These are phyloP conservation scores for Cadophora sp. DNA, from an alignment of 2,329 filamentous ascomycete genomes.

Conservation along the genomic window DNA sequence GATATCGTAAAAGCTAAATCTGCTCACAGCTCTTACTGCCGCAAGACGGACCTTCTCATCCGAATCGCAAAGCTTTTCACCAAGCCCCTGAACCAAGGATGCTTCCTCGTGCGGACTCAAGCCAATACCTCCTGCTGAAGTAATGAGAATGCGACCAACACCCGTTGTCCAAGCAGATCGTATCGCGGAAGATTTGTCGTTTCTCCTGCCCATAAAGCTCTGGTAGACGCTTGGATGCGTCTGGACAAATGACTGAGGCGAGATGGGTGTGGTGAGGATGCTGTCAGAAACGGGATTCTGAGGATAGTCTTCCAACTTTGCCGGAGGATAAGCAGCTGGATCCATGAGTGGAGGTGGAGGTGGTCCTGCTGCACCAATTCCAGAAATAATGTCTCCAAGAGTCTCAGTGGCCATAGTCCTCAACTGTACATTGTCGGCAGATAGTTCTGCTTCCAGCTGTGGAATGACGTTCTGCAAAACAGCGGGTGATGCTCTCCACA, in stretches of 20 bases:
- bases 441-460: conserved; percentile 90
- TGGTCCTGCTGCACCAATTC: conserved; percentile 89
- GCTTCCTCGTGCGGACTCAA: conserved; percentile 83
- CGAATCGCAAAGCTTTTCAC: conserved; percentile 82
- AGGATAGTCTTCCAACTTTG: conserved; percentile 66
- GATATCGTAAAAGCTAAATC: conserved; percentile 81
- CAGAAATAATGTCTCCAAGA: conserved; percentile 91
- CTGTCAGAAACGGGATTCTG: conserved; percentile 58
- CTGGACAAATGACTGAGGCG: conserved; percentile 88
- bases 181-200: conserved; percentile 85
- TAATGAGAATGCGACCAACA: conserved; percentile 85
- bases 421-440: conserved; percentile 86
- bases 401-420: conserved; percentile 91
- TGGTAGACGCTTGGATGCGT: conserved; percentile 81
- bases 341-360: conserved; percentile 76
- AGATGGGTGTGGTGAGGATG: conserved; percentile 81
- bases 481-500: conserved; percentile 90
- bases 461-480: conserved; percentile 93
- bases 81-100: conserved; percentile 74
- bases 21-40: conserved; percentile 83
- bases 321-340: conserved; percentile 83
- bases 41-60: conserved; percentile 92
- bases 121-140: conserved; percentile 88
- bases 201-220: conserved; percentile 81
- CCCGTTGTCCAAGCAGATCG: conserved; percentile 86